These are phyloP conservation scores for Aspergillus floridensis DNA, from an alignment of 2,329 filamentous ascomycete species.

Conservation along the genomic window DNA sequence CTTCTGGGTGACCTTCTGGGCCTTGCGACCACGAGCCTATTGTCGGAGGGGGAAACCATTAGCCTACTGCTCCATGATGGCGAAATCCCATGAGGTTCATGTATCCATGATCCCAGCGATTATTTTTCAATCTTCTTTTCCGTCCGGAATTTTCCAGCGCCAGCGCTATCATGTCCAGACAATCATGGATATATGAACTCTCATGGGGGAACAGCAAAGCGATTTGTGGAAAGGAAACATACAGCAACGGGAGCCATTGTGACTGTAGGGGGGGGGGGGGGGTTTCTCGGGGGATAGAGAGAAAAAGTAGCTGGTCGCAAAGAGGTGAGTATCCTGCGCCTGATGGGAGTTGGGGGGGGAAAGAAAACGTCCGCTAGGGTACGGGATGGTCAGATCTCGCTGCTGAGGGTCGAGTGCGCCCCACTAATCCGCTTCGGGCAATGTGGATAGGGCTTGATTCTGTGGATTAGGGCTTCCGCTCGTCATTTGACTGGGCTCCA, in stretches of 20 bases:
- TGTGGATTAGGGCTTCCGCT: constrained; percentile 19
- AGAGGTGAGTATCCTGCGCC: constrained; percentile 90
- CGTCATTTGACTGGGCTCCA: constrained; percentile 11
- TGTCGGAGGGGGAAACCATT: constrained; percentile 54
- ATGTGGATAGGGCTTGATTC: constrained; percentile 3
- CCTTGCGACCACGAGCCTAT: constrained; percentile 48
- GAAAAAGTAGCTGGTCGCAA: constrained; percentile 59
- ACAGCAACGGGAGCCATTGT: constrained; percentile 86
- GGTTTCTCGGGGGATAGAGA: constrained; percentile 29
- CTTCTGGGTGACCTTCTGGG: constrained; percentile 51
- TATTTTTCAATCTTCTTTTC: background rate
- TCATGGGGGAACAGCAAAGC: constrained; percentile 88
- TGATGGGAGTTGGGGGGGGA: constrained; percentile 19
- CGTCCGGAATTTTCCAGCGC: background rate
- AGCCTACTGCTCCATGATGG: constrained; percentile 82
- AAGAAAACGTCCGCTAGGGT: constrained; percentile 26
- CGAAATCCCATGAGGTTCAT: constrained; percentile 22
- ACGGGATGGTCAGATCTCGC: constrained; percentile 19
- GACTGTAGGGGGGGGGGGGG: constrained; percentile 38
- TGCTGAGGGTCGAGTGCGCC: constrained; percentile 31
- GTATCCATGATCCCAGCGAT: constrained; percentile 3
- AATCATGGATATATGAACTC: constrained; percentile 27
- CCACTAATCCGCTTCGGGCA: constrained; percentile 24
- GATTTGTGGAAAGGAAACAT: constrained; percentile 62
- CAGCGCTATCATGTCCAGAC: constrained; percentile 6